Base-by-base conservation (phyloP, 2,329 filamentous ascomycete species). In the Trichoderma sp. region DNA sequence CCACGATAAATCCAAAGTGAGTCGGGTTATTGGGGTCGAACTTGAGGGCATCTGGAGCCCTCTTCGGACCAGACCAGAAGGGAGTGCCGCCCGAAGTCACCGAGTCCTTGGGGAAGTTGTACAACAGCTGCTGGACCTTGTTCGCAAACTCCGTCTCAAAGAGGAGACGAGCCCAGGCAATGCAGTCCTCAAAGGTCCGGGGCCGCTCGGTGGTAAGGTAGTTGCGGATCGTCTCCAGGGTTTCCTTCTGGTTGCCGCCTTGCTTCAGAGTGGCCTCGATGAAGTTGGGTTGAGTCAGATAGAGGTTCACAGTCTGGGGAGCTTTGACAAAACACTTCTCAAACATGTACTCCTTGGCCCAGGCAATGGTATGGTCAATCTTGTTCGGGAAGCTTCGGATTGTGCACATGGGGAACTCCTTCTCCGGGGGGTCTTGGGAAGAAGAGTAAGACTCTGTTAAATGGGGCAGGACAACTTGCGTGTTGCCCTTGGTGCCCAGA, bases 401-500 rank as follows among this genome's bases (percentile, higher is more conserved):
- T 6, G 96, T 98, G 82, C 96, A 99, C 95, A 98, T 98, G 0
- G 96, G 96, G 87, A 99, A 98, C 1, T 96, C 97, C 84, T 98
- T 94, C 86, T 99, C 97, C 0, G 96, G 96, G 1, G 96, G 96
- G 81, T 99, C 97, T 81, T 98, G 95, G 24, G 96, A 98, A 4
- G 86, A 87, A 1, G 96, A 98, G 85, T 99, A 99, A 1, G 96
- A 98, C 82, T 99, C 97, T 1, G 96, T 98, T 74, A 98, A 84
- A 76, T 90, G 89, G 12, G 96, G 97, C 71, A 99, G 88, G 63
- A 99, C 91, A 73, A 99, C 96, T 80, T 99, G 96, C 7, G 94
- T 97, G 84, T 99, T 99, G 78, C 96, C 96, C 87, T 99, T 99
- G 72, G 97, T 98, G 66, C 96, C 96, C n/a, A 99, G 89, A 43